phyloP scores from a whole-genome alignment of 768 basidiomycete species.

The Ephemerocybe angulata region DNA sequence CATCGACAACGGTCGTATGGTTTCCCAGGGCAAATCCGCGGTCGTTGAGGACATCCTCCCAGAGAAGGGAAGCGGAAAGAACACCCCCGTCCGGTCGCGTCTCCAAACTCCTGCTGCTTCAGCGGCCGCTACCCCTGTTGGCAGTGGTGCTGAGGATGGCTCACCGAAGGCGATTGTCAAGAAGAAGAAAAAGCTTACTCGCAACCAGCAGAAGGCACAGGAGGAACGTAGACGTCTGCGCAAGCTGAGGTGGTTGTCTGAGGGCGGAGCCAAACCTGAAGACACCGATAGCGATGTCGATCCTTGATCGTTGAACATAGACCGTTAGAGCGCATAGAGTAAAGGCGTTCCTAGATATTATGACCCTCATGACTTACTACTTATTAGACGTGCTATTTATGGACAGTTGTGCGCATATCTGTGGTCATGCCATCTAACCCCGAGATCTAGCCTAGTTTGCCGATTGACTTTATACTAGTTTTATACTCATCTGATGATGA shows the following conservation, averaged over 20 bases:
- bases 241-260: conserved; percentile 79
- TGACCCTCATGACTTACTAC: background rate
- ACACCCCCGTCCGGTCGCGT: conserved; percentile 69
- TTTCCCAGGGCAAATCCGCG: conserved; percentile 83
- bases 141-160: conserved; percentile 68
- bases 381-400: background rate
- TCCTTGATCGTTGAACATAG: background rate
- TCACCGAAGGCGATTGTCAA: conserved; percentile 41
- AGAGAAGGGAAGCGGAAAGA: conserved; percentile 64
- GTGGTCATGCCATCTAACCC: background rate
- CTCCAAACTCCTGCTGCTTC: conserved; percentile 70
- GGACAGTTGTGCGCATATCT: background rate
- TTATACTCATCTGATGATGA: no score
- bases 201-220: conserved; percentile 84
- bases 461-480: conserved; percentile 7
- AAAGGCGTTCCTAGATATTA: background rate
- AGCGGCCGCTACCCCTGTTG: conserved; percentile 68
- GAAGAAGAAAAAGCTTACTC: conserved; percentile 91
- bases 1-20: conserved; percentile 80
- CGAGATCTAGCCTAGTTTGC: conserved; percentile 1
- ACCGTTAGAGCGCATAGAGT: background rate
- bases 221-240: conserved; percentile 81
- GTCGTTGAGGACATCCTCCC: conserved; percentile 83
- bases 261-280: conserved; percentile 80
- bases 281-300: conserved; percentile 66